These are phyloP conservation scores for Colletotrichum salicis DNA, from an alignment of 2,329 filamentous ascomycete species.

Conservation along the genomic window DNA sequence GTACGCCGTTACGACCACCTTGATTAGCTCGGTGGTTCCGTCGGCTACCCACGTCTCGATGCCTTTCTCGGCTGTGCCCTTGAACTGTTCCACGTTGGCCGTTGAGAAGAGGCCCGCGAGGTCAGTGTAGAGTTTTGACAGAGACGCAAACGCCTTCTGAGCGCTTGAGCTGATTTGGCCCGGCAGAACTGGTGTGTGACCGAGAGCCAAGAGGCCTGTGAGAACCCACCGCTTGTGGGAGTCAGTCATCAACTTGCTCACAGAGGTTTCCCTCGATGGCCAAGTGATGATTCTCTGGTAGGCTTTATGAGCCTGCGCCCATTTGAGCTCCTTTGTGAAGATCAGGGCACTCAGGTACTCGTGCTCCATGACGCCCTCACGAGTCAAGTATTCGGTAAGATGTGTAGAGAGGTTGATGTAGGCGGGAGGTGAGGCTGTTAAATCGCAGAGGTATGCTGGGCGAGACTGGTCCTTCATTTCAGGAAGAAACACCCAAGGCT, in stretches of 20 bases:
- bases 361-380: slow-evolving; percentile 71
- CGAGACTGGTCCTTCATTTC: slow-evolving; percentile 50
- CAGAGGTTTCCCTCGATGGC: slow-evolving; percentile 69
- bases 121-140: slow-evolving; percentile 76
- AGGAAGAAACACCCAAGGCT: slow-evolving; percentile 74
- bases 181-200: slow-evolving; percentile 67
- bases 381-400: slow-evolving; percentile 65
- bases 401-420: slow-evolving; percentile 71
- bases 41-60: slow-evolving; percentile 73
- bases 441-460: slow-evolving; percentile 57
- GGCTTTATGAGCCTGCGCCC: slow-evolving; percentile 70
- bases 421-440: slow-evolving; percentile 54
- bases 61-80: slow-evolving; percentile 71
- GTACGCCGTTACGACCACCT: slow-evolving; percentile 76
- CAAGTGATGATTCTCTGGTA: slow-evolving; percentile 75
- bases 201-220: slow-evolving; percentile 76
- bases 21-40: slow-evolving; percentile 76
- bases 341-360: slow-evolving; percentile 73
- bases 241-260: slow-evolving; percentile 84
- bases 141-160: slow-evolving; percentile 64
- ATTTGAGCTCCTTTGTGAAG: slow-evolving; percentile 69
- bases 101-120: slow-evolving; percentile 76
- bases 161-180: slow-evolving; percentile 63
- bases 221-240: slow-evolving; percentile 94
- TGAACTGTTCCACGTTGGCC: slow-evolving; percentile 64